phyloP scores from a whole-genome alignment of 768 basidiomycete genomes.

The Psilocybe cyanescens region DNA sequence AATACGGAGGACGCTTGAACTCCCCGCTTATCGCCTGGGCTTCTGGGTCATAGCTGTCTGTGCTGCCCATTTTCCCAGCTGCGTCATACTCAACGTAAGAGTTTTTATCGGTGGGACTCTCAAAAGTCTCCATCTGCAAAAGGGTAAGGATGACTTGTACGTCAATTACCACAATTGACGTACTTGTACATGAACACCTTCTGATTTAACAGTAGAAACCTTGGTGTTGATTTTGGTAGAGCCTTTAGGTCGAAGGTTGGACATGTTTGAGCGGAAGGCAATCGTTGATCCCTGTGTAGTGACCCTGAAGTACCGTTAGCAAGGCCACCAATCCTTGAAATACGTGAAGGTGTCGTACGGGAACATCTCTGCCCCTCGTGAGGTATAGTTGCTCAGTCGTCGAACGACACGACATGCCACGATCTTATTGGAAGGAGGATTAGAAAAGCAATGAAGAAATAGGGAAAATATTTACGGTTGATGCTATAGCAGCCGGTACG shows the following conservation, averaged over 20 bases:
- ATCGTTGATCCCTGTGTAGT: slow-evolving; percentile 59
- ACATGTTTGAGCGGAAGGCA: slow-evolving; percentile 56
- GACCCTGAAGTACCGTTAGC: slow-evolving; percentile 22
- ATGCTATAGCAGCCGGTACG: slow-evolving; percentile 71
- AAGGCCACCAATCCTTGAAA: background rate
- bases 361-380: slow-evolving; percentile 53
- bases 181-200: slow-evolving; percentile 68
- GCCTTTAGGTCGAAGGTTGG: slow-evolving; percentile 35
- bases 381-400: slow-evolving; percentile 61
- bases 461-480: slow-evolving; percentile 49
- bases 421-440: slow-evolving; percentile 44
- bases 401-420: slow-evolving; percentile 66
- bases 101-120: slow-evolving; percentile 44
- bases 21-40: slow-evolving; percentile 61
- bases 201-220: slow-evolving; percentile 38
- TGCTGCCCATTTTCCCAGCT: slow-evolving; percentile 50
- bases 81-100: slow-evolving; percentile 57
- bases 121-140: slow-evolving; percentile 68
- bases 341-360: slow-evolving; percentile 41
- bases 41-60: slow-evolving; percentile 59
- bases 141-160: slow-evolving; percentile 5
- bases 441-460: background rate
- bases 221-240: slow-evolving; percentile 28
- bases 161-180: slow-evolving; percentile 7
- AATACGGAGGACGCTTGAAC: slow-evolving; percentile 64